Base-by-base conservation (phyloP, 2,329 filamentous ascomycete genomes). In the Tolypocladium inflatum region DNA sequence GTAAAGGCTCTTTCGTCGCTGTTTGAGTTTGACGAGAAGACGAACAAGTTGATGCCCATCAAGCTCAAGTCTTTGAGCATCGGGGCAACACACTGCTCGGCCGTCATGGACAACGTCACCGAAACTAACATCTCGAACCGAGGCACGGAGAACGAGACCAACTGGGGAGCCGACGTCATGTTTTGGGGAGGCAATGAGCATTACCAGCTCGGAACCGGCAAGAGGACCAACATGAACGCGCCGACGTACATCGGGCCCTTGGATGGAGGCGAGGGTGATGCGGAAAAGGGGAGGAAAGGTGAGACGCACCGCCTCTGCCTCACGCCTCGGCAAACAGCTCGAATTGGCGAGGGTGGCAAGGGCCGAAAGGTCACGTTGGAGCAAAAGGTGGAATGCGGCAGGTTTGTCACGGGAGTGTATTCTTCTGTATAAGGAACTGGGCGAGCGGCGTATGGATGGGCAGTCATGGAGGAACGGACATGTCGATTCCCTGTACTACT, bases 111-210 rank as follows among this genome's bases (percentile, higher is more conserved):
- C 67, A 97, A 97, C 68, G 82, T 88, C 37, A 89, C 89, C 1
- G 79, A 85, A 56, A 79, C 91, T 7, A 74, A 78, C 19, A 80
- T 86, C 2, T 75, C 79, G 2, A 70, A 66, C 60, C 73, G 69
- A 57, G 77, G 66, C 19, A 80, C 80, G 1, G 76, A 83, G 45
- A 88, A 89, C 63, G 88, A 91, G 66, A 90, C 86, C 1, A 92
- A 94, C 69, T 96, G 87, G 84, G 94, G 94, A 54, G 85, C 88
- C 5, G 94, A 97, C 70, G 86, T 92, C 37, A 71, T 97, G 1
- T 95, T 90, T 78, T 99, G 92, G 90, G 94, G 94, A 61, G 91
- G 91, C 56, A 99, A 97, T 67, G 92, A 97, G 75, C 84, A 87
- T 70, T 97, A 89, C 72, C 94, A 99, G 74, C 82, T 99, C 33